phyloP scores from a whole-genome alignment of 345 rosid species.

The Rhizophora mangle region DNA sequence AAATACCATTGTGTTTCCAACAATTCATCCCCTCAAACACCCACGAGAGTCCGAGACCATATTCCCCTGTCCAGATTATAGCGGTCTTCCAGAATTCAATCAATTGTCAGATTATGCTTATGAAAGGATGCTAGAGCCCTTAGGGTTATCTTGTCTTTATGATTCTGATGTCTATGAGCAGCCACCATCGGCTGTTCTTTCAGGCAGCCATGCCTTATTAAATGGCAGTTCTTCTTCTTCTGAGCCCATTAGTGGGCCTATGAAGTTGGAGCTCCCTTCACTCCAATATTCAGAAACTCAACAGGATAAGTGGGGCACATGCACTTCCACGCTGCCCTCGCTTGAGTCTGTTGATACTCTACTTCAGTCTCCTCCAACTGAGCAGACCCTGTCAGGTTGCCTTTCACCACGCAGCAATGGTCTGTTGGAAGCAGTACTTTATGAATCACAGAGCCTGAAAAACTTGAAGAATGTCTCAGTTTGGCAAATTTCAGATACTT shows the following conservation, averaged over 20 bases:
- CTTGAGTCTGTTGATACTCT: constrained; percentile 47
- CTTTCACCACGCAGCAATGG: constrained; percentile 41
- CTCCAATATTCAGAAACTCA: constrained; percentile 51
- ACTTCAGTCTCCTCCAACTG: constrained; percentile 34
- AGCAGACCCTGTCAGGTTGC: constrained; percentile 28
- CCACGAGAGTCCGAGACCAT: background rate
- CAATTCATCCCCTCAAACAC: background rate
- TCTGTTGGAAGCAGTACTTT: constrained; percentile 47
- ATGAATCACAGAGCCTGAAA: constrained; percentile 27
- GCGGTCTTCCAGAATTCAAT: background rate
- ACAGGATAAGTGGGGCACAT: constrained; percentile 37
- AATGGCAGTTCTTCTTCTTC: constrained; percentile 50
- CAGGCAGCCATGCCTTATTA: constrained; percentile 37
- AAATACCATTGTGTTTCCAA: background rate
- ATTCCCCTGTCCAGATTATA: background rate
- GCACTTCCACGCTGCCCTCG: constrained; percentile 27
- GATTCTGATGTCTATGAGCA: constrained; percentile 22
- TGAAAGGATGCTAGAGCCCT: background rate
- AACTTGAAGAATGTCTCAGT: constrained; percentile 9
- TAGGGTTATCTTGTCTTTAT: constrained; percentile 14
- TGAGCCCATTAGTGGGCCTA: constrained; percentile 34
- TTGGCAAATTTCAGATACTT: constrained; percentile 9
- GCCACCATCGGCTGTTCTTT: constrained; percentile 25
- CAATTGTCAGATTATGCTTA: background rate
- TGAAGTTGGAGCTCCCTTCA: constrained; percentile 74